These are phyloP conservation scores for Arthrobotrys sphaeroides DNA, from an alignment of 2,329 filamentous ascomycete species.

Conservation along the genomic window DNA sequence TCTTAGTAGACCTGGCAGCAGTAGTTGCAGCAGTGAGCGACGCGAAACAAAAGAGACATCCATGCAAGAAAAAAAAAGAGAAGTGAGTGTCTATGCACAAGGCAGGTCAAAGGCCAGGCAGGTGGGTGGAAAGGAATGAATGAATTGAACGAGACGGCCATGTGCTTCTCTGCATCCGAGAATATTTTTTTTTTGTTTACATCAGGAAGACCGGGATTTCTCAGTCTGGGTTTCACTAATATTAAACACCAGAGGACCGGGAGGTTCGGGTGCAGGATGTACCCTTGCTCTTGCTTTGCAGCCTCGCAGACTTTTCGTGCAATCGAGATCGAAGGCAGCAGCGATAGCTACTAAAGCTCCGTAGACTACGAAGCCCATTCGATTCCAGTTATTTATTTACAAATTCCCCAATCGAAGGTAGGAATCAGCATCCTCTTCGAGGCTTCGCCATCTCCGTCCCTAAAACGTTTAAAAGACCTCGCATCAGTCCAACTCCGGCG, in stretches of 20 bases:
- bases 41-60: slow-evolving; percentile 42
- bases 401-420: neutral
- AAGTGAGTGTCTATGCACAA: slow-evolving; percentile 43
- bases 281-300: slow-evolving; percentile 25
- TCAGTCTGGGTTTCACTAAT: slow-evolving; percentile 50
- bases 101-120: slow-evolving; percentile 10
- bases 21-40: slow-evolving; percentile 23
- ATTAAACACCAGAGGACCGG: slow-evolving; percentile 43
- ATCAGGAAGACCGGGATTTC: slow-evolving; percentile 15
- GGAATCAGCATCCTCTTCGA: neutral
- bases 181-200: slow-evolving; percentile 50
- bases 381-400: slow-evolving; percentile 9
- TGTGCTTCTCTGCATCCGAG: slow-evolving; percentile 22
- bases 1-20: slow-evolving; percentile 7
- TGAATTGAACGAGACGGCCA: slow-evolving; percentile 9
- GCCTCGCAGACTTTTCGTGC: slow-evolving; percentile 29
- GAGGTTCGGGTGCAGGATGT: slow-evolving; percentile 29
- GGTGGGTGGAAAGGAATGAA: slow-evolving; percentile 40
- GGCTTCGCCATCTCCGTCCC: neutral
- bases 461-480: neutral
- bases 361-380: neutral
- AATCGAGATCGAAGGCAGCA: slow-evolving; percentile 31
- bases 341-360: slow-evolving; percentile 16
- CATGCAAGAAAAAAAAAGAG: slow-evolving; percentile 32
- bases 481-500: slow-evolving; percentile 15